These are phyloP conservation scores for Sextonia rubra DNA, from an alignment of 164 flowering plant species.

Conservation along the genomic window DNA sequence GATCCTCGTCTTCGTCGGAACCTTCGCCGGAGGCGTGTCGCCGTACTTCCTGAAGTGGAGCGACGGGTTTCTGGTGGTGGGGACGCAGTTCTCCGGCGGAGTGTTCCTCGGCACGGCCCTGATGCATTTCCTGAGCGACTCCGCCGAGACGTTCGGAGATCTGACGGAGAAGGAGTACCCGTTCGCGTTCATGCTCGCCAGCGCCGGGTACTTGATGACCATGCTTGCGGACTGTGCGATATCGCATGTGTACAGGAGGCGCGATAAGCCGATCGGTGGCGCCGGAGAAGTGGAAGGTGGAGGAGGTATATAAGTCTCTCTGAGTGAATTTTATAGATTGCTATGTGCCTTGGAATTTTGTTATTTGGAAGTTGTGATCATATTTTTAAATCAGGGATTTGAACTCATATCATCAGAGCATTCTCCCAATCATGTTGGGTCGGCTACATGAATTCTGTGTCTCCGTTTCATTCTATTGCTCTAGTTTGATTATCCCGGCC, in stretches of 20 bases:
- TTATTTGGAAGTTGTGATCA: too few relatives aligned
- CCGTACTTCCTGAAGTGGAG: conserved; percentile 71
- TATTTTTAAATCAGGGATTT: too few relatives aligned
- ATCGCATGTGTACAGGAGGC: conserved; percentile 30
- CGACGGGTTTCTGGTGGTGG: conserved; percentile 51
- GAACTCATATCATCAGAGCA: too few relatives aligned
- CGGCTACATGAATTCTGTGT: too few relatives aligned
- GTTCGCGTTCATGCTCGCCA: conserved; percentile 69
- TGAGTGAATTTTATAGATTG: too few relatives aligned
- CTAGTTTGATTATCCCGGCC: too few relatives aligned
- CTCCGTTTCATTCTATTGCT: too few relatives aligned
- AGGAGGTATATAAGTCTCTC: not conserved
- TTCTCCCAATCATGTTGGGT: too few relatives aligned
- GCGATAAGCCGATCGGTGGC: not conserved
- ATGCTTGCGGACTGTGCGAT: conserved; percentile 60
- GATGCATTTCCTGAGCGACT: conserved; percentile 71
- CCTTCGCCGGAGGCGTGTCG: conserved; percentile 57
- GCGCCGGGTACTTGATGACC: conserved; percentile 61
- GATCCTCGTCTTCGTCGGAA: conserved; percentile 47
- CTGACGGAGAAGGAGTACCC: conserved; percentile 50
- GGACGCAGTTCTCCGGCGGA: conserved; percentile 82
- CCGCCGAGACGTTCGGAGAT: conserved; percentile 53
- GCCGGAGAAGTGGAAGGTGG: conserved; percentile 9
- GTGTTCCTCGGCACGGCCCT: conserved; percentile 69
- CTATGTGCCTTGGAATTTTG: too few relatives aligned